A percentile compares a stretch with the other conserved stretches of the same genome.
Conservation (phyloP, 306 rosid species). For the Carpinus fangiana region DNA sequence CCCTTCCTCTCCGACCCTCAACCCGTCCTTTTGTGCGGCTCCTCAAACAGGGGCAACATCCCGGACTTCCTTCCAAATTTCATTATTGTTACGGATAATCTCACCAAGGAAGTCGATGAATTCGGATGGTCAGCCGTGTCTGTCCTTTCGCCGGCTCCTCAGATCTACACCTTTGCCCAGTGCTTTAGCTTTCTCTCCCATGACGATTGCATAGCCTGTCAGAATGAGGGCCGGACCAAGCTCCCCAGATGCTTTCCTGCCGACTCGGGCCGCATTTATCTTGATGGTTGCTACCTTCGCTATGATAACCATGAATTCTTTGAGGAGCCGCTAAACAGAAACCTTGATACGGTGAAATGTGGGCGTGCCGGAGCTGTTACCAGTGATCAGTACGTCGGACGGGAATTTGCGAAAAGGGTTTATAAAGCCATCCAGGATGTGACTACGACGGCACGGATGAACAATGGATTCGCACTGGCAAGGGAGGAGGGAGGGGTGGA, state of each 20-base stretch:
- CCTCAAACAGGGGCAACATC: neutral
- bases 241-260: slow-evolving; percentile 44
- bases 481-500: slow-evolving; percentile 36
- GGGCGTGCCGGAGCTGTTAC: neutral
- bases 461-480: slow-evolving; percentile 33
- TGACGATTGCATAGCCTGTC: slow-evolving; percentile 36
- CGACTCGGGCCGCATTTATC: slow-evolving; percentile 37
- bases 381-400: neutral
- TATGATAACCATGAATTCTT: slow-evolving; percentile 43
- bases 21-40: slow-evolving; percentile 33
- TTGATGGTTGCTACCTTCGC: slow-evolving; percentile 59
- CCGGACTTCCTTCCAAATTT: slow-evolving; percentile 16
- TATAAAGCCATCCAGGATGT: slow-evolving; percentile 26
- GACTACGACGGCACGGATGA: slow-evolving; percentile 21
- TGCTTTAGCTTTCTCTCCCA: slow-evolving; percentile 39
- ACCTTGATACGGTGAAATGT: slow-evolving; percentile 28
- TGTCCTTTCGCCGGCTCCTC: neutral
- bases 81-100: slow-evolving; percentile 23
- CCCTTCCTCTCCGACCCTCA: slow-evolving; percentile 5
- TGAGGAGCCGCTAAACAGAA: slow-evolving; percentile 16
- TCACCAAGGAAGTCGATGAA: slow-evolving; percentile 27
- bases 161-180: slow-evolving; percentile 40
- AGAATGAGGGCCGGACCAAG: slow-evolving; percentile 20
- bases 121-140: slow-evolving; percentile 29
- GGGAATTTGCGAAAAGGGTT: slow-evolving; percentile 22